phyloP scores from a whole-genome alignment of 805 yeast species.

The Cyberlindnera euphorbiae region DNA sequence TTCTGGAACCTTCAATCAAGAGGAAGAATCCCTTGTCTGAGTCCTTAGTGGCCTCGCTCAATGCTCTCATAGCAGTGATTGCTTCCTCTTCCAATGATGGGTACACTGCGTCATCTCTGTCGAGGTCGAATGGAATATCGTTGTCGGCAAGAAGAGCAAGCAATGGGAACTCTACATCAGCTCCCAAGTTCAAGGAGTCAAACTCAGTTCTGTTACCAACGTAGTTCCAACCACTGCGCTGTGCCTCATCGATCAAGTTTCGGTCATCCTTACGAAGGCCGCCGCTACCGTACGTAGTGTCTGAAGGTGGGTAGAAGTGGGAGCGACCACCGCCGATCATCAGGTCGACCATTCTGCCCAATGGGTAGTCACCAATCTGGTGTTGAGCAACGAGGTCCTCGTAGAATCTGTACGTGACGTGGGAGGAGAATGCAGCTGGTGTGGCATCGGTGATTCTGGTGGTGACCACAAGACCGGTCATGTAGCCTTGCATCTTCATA shows the following conservation, averaged over 20 bases:
- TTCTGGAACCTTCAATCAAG: constrained; percentile 86
- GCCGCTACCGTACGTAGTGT: constrained; percentile 26
- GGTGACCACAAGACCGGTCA: constrained; percentile 88
- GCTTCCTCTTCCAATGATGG: constrained; percentile 84
- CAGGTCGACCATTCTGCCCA: constrained; percentile 77
- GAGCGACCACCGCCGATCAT: constrained; percentile 91
- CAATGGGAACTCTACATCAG: constrained; percentile 68
- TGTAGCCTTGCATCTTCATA: constrained; percentile 71
- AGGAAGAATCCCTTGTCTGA: constrained; percentile 83
- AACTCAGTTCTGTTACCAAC: constrained; percentile 57
- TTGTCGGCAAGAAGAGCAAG: constrained; percentile 68
- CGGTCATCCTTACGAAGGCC: constrained; percentile 70
- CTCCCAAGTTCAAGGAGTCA: constrained; percentile 51
- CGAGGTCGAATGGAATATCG: constrained; percentile 84
- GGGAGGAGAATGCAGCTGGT: constrained; percentile 85
- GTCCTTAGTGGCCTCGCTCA: constrained; percentile 61
- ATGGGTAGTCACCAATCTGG: constrained; percentile 74
- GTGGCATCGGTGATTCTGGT: constrained; percentile 93
- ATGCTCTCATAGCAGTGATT: constrained; percentile 63
- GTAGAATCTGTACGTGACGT: constrained; percentile 67
- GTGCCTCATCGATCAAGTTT: constrained; percentile 63
- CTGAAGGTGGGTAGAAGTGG: constrained; percentile 57
- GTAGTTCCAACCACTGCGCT: constrained; percentile 55
- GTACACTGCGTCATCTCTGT: constrained; percentile 52
- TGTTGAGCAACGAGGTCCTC: constrained; percentile 87